Evolutionary conservation across 2,329 filamentous ascomycete species (phyloP).

Genomic region (Neofusicoccum parvum): DNA sequence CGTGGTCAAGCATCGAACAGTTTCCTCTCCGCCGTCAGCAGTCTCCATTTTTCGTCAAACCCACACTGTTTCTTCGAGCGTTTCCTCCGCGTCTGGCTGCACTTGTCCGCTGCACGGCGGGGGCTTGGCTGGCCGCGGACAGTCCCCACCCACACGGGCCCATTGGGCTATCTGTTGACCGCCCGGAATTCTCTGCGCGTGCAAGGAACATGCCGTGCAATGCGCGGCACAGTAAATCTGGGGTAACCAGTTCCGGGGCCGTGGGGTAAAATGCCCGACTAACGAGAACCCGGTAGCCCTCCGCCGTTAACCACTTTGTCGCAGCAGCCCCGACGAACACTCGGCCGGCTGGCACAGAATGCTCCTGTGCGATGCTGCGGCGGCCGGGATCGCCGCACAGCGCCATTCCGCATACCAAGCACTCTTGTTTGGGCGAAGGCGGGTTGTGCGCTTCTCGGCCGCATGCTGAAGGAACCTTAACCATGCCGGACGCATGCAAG

Average conservation of each 20-base stretch:
- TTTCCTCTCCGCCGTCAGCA: background rate
- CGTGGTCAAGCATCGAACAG: background rate
- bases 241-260: conserved; percentile 13
- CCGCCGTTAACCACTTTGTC: background rate
- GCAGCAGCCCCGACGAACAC: no score
- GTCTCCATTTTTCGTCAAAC: background rate
- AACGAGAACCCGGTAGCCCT: background rate
- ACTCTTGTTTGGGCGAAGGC: conserved; percentile 10
- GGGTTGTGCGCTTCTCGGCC: conserved; percentile 6
- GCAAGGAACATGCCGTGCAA: background rate
- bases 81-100: background rate
- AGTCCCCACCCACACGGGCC: background rate
- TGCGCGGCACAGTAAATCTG: conserved; percentile 22
- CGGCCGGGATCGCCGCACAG: background rate
- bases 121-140: background rate
- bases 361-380: background rate
- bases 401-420: background rate
- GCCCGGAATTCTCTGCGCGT: background rate
- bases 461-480: conserved; percentile 7
- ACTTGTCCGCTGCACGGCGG: background rate
- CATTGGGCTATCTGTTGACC: background rate
- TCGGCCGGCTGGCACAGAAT: background rate
- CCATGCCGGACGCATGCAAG: conserved; percentile 5
- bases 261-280: conserved; percentile 20
- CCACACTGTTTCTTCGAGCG: background rate